Base-by-base conservation (phyloP, 257 asterid genomes). In the Fraxinus anomala region DNA sequence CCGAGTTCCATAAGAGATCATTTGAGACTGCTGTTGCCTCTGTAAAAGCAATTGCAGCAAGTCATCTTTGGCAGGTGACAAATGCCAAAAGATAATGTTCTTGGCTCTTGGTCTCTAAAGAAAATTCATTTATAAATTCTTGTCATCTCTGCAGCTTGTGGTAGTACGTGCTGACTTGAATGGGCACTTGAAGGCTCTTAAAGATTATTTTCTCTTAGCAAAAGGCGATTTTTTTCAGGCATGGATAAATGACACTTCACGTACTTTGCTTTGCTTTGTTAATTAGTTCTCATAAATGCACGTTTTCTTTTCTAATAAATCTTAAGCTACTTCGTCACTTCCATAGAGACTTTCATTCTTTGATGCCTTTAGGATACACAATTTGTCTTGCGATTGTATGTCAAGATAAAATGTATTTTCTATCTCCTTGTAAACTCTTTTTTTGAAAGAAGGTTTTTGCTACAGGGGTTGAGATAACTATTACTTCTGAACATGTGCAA, bases 211-310 rank as follows among this genome's bases (percentile, higher is more conserved):
- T 87, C 99, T 96, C 81, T 81, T 96, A 79, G 98, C 97, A 51
- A 96, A 96, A 87, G 99, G 98, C 30, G 98, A 96, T 80, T 92
- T 96, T 83, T 96, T 96, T 83, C 99, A 94, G 98, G 99, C 92
- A 89, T 49, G n/a, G 37, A 67, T 36, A 72, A 16, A 11, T 59
- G 42, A 73, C 30, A 14, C 8, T 70, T 66, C 8, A 68, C 3
- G 23, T 49, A 72, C 28, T 73, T 75, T 74, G 61, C n/a, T 44
- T 42, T 10, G 31, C 16, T 67, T 23, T 71, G 13, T 34, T 11
- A 75, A 40, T 59, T 28, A 6, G 51, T 47, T 49, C 30, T 73
- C 51, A 54, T 71, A 19, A 36, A 23, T 77, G 39, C 70, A 47
- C 5, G 70, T 67, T 75, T 66, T 54, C 44, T 71, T 78, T 68